Conservation (phyloP, 2,329 filamentous ascomycete genomes). For the Cladosporium sp. region DNA sequence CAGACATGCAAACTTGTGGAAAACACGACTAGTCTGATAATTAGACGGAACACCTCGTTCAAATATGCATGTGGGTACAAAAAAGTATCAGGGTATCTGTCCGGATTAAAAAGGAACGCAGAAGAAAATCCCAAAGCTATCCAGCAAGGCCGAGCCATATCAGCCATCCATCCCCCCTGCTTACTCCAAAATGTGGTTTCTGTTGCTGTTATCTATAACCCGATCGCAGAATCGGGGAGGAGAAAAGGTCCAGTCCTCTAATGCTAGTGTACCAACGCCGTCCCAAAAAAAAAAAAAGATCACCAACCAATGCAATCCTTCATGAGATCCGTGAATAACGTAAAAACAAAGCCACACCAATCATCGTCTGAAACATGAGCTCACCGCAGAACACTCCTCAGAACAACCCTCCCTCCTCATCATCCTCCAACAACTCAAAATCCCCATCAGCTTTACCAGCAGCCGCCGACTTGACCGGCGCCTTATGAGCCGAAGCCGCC, state of each 20-base stretch:
- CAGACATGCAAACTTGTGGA: neutral
- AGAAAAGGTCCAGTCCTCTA: neutral
- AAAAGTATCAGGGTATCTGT: slow-evolving; percentile 8
- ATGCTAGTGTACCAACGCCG: neutral
- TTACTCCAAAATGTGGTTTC: neutral
- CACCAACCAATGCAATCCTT: neutral
- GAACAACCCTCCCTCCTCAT: slow-evolving; percentile 1
- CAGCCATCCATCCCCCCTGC: neutral
- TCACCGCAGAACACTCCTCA: neutral
- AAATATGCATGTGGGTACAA: slow-evolving; percentile 5
- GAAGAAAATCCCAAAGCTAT: neutral
- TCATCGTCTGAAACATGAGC: neutral
- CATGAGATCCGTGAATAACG: neutral
- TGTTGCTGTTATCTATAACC: neutral
- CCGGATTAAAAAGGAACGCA: neutral
- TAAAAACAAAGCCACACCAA: neutral
- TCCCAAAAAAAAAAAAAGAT: neutral
- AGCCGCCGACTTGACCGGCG: neutral
- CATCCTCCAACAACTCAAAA: slow-evolving; percentile 12
- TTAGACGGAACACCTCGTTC: neutral
- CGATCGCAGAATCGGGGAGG: neutral
- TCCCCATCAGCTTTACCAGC: neutral
- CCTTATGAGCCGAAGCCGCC: neutral
- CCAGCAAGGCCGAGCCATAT: neutral
- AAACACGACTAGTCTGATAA: neutral